Evolutionary conservation across 345 rosid genomes (phyloP), one percentile per base, ranked within the genome.

Genomic region (Linum tenue): DNA sequence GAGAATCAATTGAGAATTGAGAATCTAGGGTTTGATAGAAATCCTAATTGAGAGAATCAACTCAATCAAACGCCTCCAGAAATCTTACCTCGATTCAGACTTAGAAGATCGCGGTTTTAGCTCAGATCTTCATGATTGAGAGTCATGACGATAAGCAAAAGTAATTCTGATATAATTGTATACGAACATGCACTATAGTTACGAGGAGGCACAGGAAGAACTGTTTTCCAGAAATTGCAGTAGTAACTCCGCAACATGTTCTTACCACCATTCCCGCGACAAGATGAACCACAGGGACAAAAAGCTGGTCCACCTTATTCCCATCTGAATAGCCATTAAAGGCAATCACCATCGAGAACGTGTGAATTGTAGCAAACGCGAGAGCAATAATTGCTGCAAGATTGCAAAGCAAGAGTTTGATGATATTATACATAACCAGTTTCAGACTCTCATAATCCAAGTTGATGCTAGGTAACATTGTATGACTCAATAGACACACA

Each of bases 301-400:
- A 85, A 64, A 65, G 71, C 72, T 85, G 95, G 78, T 90, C 95
- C 72, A 80, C 83, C 82, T 77, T 88, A 68, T 84, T 94, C 75
- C 96, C 95, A 76, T 88, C 86, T 10, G 85, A 88, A 76, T 90
- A 88, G 58, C 92, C 97, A 56, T 85, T 87, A 64, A 90, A 94
- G 39, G 99, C 89, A 77, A 90, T 86, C 60, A 94, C 96, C 96
- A 94, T 94, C 53, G 97, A 94, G 84, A 83, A 86, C 63, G 99
- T 94, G 82, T 90, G 97, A 74, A 90, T 84, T 11, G 95, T 88
- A 37, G 78, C 96, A 72, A 88, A 90, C 62, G 95, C 94, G 69
- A 94, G 96, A 64, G 97, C 94, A 70, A 88, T 85, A 66, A 83
- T 67, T 64, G 94, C 98, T 92, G 94, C 86, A 73, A 70, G 60